Evolutionary conservation across 2,329 filamentous ascomycete species (phyloP), one percentile per base, ranked within the genome.

Genomic region (Botrytis porri): DNA sequence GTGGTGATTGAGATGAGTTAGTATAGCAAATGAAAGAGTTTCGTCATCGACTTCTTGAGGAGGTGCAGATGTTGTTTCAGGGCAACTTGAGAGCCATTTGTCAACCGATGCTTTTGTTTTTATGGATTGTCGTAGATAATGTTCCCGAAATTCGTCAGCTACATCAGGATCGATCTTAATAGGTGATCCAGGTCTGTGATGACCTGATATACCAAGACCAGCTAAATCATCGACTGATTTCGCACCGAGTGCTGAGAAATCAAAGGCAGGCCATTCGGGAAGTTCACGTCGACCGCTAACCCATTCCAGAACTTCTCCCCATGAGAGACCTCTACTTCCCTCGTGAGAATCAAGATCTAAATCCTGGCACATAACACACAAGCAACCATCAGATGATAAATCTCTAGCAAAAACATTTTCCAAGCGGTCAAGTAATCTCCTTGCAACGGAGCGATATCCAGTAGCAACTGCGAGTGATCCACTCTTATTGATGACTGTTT

Each of bases 331-430:
- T 72, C 86, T 87, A 75, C 90, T 88, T 51, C 84, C 84, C 41
- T 87, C 78, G 45, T 78, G 74, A 43, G 64, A 72, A 37, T 75
- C 73, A 39, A 75, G 71, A 25, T 91, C 88, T 54, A 90, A 87
- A 54, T 88, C 84, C 5, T 83, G 83, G 80, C 95, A 98, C 86
- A 98, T 93, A 72, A 96, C 85, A 81, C 95, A 98, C 61, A 86
- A 84, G 81, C 95, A 98, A n/a, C 91, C 90, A 79, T 97, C 90
- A 0, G 90, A 90, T 0, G 95, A 95, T 51, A 99, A 90, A 79
- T 98, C 95, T 74, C 96, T 88, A 3, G 94, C 95, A 82, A 99
- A 98, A 14, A 99, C 94, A 73, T 95, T 93, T 81, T 98, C 95
- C 6, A 99, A 86, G 54, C 96, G 90, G 82, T 99, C 95, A 8